Base-by-base conservation (phyloP, 495 filamentous ascomycete genomes). In the Geoglossum glabrum region DNA sequence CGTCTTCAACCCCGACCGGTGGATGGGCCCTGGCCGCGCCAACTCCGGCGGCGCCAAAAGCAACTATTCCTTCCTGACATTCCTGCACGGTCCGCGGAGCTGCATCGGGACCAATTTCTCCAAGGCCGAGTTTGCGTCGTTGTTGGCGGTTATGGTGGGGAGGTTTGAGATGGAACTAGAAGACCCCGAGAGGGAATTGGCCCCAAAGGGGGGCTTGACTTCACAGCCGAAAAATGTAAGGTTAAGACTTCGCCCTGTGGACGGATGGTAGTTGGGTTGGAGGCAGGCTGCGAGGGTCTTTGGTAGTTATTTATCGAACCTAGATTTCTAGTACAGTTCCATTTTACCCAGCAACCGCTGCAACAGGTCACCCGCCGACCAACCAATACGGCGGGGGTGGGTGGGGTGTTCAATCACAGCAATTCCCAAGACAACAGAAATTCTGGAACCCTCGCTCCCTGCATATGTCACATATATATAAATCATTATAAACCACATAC, bases 61-160 rank as follows among this genome's bases (percentile, higher is more conserved):
- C 10, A 72, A 72, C 52, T 73, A 62, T 58, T 56, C 61, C 13
- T 67, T 68, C 31, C 55, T 71, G 56, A 73, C 71, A 3, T 73
- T 73, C 61, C 58, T 73, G 54, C 71, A 73, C 57, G 71, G 71
- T 1, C 71, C 71, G 17, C 78, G 71, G 70, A 71, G 23, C 64
- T 74, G 63, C 69, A 70, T 59, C 75, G 76, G 64, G 21, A 74
- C 79, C 67, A 74, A 74, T 1, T 98, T 98, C 70, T 85, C 89
- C 0, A 84, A 80, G 68, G 73, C 80, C 0, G 92, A 96, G 73
- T 85, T 93, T 66, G 85, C 84, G 8, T 87, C 80, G 64, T 69
- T 95, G 61, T 60, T 98, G 52, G 90, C 87, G 55, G 75, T 77
- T 3, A 75, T 81, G 70, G 79, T 90, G 21, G 87, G 87, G 15